phyloP scores from a whole-genome alignment of 495 filamentous ascomycete species.

The Copromyces sp. region DNA sequence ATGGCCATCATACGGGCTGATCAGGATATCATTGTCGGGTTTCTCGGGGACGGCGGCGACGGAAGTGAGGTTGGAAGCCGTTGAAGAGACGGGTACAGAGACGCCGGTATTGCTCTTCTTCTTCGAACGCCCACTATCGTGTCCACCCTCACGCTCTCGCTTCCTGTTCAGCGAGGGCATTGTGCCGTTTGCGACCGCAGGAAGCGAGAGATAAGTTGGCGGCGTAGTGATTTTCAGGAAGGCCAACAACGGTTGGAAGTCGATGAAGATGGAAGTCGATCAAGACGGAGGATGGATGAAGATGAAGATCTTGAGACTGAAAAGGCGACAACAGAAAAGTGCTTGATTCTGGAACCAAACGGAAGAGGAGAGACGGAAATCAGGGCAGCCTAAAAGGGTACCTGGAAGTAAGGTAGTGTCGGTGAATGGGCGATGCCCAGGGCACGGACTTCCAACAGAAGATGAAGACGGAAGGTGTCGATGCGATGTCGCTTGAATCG shows the following conservation, averaged over 20 bases:
- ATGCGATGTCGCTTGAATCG: background rate
- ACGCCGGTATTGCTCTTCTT: background rate
- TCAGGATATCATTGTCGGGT: background rate
- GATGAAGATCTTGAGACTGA: too few species aligned
- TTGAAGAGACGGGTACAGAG: background rate
- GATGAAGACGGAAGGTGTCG: background rate
- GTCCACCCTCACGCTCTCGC: background rate
- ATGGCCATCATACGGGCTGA: conserved; percentile 1
- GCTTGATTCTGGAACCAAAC: too few species aligned
- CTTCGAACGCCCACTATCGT: background rate
- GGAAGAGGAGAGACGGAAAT: too few species aligned
- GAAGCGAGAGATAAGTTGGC: background rate
- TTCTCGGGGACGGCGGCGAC: background rate
- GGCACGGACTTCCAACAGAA: too few species aligned
- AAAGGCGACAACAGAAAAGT: too few species aligned
- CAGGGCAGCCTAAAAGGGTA: too few species aligned
- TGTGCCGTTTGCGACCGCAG: background rate
- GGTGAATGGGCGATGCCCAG: too few species aligned
- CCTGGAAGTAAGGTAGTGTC: too few species aligned
- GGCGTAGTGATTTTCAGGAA: background rate
- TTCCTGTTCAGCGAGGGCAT: background rate
- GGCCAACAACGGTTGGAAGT: background rate
- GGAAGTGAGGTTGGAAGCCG: background rate
- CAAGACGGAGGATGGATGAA: too few species aligned
- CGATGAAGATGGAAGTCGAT: background rate